phyloP scores from a whole-genome alignment of 2,329 filamentous ascomycete genomes.

The Microdochium paspali region DNA sequence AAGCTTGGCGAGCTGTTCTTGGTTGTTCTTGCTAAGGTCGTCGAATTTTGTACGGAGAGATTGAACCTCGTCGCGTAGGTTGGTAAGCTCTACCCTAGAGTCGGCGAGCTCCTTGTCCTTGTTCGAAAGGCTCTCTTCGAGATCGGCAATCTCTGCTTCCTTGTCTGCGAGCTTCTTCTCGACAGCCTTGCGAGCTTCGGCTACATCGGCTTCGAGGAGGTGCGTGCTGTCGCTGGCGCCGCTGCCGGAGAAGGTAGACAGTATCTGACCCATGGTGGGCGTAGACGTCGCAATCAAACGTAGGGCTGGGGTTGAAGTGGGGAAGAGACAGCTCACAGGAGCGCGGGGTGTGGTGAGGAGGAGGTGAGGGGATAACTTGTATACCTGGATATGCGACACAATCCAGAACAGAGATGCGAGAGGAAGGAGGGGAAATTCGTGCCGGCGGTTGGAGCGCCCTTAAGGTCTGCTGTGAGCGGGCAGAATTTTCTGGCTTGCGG shows the following conservation, averaged over 20 bases:
- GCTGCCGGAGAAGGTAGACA: neutral
- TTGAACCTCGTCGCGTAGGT: neutral
- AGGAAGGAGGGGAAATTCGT: neutral
- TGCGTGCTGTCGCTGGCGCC: neutral
- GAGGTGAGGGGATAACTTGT: neutral
- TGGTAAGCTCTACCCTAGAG: neutral
- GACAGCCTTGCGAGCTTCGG: neutral
- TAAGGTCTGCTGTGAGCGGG: neutral
- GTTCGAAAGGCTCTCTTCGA: neutral
- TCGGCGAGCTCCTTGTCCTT: neutral
- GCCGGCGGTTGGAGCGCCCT: neutral
- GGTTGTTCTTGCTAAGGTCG: neutral
- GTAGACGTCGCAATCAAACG: neutral
- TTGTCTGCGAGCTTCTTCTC: slow-evolving; percentile 1
- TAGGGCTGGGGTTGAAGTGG: neutral
- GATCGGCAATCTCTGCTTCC: neutral
- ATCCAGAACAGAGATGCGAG: neutral
- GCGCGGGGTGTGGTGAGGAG: neutral
- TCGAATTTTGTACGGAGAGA: neutral
- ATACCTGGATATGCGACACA: neutral
- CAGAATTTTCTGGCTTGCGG: neutral
- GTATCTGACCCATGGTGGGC: neutral
- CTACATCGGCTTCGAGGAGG: neutral
- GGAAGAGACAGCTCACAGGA: neutral
- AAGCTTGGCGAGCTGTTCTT: neutral